Evolutionary conservation across 2,329 filamentous ascomycete genomes (phyloP).

Genomic region (Colletotrichum tropicicola): DNA sequence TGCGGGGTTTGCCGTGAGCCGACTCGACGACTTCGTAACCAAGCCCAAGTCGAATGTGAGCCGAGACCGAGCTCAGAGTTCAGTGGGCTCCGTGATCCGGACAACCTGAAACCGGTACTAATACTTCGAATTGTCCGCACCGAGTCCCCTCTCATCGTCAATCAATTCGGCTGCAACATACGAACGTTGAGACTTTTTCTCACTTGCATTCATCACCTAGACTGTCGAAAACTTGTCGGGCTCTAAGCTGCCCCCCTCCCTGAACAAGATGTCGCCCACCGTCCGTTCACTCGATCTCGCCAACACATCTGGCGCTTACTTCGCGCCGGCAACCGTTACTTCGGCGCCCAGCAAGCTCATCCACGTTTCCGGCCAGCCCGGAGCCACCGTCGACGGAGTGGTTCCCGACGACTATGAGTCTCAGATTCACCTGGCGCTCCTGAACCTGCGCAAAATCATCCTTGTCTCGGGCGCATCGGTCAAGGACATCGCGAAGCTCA

Average conservation of each 20-base stretch:
- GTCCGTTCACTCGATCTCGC: slow-evolving; percentile 26
- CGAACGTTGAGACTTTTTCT: neutral
- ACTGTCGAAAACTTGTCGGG: neutral
- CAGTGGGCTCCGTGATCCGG: too few species aligned
- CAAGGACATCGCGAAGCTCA: slow-evolving; percentile 50
- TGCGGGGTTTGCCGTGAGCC: too few species aligned
- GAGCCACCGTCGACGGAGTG: slow-evolving; percentile 39
- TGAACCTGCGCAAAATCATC: slow-evolving; percentile 47
- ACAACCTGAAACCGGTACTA: too few species aligned
- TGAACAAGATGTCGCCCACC: neutral
- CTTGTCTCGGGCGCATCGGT: slow-evolving; percentile 44
- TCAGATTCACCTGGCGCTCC: slow-evolving; percentile 48
- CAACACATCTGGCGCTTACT: slow-evolving; percentile 31
- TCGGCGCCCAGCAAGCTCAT: slow-evolving; percentile 32
- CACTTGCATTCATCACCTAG: neutral
- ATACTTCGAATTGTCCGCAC: too few species aligned
- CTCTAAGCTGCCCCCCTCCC: neutral
- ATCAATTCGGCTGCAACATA: too few species aligned
- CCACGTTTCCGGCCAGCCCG: slow-evolving; percentile 47
- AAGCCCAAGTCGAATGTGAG: too few species aligned
- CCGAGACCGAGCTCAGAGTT: too few species aligned
- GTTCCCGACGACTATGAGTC: slow-evolving; percentile 49
- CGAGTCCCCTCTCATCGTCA: too few species aligned
- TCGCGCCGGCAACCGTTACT: slow-evolving; percentile 34
- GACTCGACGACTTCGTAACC: too few species aligned